These are phyloP conservation scores for Ganoderma resinaceum DNA, from an alignment of 1,284 basidiomycete species.

Conservation along the genomic window DNA sequence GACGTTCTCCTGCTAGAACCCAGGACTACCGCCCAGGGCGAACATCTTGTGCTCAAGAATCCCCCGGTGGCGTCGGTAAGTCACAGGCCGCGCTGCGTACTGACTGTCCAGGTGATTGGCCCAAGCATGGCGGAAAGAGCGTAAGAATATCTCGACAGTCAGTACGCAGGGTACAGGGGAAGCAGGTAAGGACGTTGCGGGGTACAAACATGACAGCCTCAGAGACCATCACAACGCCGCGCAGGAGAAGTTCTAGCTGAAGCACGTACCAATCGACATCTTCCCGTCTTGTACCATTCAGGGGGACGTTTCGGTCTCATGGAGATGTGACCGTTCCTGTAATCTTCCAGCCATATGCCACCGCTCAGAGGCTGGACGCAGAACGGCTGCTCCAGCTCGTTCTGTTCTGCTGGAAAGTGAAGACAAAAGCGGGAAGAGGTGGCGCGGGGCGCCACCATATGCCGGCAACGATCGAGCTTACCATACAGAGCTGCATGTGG, in stretches of 20 bases:
- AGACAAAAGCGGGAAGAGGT: not conserved
- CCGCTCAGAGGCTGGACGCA: constrained; percentile 1
- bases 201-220: not conserved
- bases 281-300: not conserved
- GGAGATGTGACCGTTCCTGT: not conserved
- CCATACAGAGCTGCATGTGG: constrained; percentile 2
- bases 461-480: constrained; percentile 5
- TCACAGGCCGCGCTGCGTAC: constrained; percentile 5
- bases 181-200: not conserved
- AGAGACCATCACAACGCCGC: not conserved
- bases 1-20: not conserved
- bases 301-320: not conserved
- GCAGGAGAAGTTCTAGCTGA: not conserved
- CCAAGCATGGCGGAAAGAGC: not conserved
- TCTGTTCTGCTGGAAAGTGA: constrained; percentile 1
- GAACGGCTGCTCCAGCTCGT: constrained; percentile 4
- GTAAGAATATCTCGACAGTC: not conserved
- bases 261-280: not conserved
- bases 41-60: constrained; percentile 7
- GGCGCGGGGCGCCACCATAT: not conserved
- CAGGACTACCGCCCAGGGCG: not conserved
- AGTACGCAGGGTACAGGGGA: not conserved
- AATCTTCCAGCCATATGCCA: not conserved
- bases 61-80: constrained; percentile 9
- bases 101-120: not conserved